These are phyloP conservation scores for Ensete glaucum DNA, from an alignment of 176 grass and related monocot genomes.

Conservation along the genomic window DNA sequence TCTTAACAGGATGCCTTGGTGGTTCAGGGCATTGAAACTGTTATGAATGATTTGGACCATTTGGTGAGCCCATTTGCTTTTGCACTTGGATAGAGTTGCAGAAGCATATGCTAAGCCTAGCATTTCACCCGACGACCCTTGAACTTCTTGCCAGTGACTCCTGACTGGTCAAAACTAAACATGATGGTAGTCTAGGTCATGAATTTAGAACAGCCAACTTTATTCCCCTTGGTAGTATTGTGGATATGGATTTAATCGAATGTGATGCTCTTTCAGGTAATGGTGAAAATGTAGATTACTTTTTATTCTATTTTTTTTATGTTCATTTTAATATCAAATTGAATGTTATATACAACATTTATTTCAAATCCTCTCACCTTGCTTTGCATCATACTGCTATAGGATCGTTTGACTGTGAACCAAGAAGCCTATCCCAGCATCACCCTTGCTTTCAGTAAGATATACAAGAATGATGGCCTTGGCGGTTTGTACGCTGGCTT, in stretches of 20 bases:
- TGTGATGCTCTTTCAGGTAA: not conserved
- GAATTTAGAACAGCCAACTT: too few relatives aligned
- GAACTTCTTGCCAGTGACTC: not conserved
- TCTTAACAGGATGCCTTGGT: not conserved
- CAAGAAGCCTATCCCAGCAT: slow-evolving; percentile 53
- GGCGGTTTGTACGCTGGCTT: slow-evolving; percentile 66
- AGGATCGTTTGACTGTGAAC: slow-evolving; percentile 73
- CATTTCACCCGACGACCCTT: not conserved
- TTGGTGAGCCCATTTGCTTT: not conserved
- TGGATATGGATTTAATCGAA: not conserved
- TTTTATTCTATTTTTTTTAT: not conserved
- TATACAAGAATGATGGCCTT: slow-evolving; percentile 44
- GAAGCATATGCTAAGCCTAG: not conserved
- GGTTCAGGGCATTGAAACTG: not conserved
- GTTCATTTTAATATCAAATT: not conserved
- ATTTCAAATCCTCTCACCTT: not conserved
- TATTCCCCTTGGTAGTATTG: not conserved
- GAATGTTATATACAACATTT: not conserved
- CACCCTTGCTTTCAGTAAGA: slow-evolving; percentile 47
- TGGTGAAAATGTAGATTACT: too few relatives aligned
- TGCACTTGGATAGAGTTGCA: not conserved
- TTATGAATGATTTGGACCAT: not conserved
- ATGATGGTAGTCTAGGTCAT: too few relatives aligned
- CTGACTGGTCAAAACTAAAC: too few relatives aligned
- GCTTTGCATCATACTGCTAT: not conserved